phyloP scores from a whole-genome alignment of 2,329 filamentous ascomycete genomes.

The Penicillium italicum region DNA sequence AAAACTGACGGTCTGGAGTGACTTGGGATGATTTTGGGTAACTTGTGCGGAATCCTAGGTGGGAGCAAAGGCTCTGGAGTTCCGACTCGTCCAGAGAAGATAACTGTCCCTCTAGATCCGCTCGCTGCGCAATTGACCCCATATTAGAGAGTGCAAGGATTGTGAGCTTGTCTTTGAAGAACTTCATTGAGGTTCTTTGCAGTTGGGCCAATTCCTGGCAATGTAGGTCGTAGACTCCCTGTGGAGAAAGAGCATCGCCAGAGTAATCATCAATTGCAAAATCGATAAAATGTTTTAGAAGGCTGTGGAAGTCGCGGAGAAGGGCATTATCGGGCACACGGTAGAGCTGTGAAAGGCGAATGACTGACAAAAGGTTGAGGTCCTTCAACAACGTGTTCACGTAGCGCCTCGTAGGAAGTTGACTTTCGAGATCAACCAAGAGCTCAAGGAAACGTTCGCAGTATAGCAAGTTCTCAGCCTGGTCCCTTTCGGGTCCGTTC shows the following conservation, averaged over 20 bases:
- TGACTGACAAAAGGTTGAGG: conserved; percentile 73
- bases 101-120: conserved; percentile 74
- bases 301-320: conserved; percentile 71
- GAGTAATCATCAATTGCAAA: conserved; percentile 92
- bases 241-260: conserved; percentile 67
- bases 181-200: conserved; percentile 71
- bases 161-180: conserved; percentile 87
- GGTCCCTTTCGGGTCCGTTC: conserved; percentile 50
- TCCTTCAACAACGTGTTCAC: conserved; percentile 86
- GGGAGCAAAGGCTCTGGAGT: conserved; percentile 62
- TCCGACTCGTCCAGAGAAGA: conserved; percentile 71
- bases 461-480: conserved; percentile 66
- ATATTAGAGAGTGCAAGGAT: conserved; percentile 91
- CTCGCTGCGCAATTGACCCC: conserved; percentile 74
- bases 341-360: conserved; percentile 75
- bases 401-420: conserved; percentile 88
- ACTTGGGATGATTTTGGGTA: conserved; percentile 72
- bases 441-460: conserved; percentile 94
- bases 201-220: conserved; percentile 72
- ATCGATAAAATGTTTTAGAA: conserved; percentile 82
- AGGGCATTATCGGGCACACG: conserved; percentile 70
- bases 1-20: conserved; percentile 53
- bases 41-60: conserved; percentile 73
- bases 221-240: conserved; percentile 75
- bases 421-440: conserved; percentile 83